These are phyloP conservation scores for Neospermospora avenae DNA, from an alignment of 2,329 filamentous ascomycete genomes.

Conservation along the genomic window DNA sequence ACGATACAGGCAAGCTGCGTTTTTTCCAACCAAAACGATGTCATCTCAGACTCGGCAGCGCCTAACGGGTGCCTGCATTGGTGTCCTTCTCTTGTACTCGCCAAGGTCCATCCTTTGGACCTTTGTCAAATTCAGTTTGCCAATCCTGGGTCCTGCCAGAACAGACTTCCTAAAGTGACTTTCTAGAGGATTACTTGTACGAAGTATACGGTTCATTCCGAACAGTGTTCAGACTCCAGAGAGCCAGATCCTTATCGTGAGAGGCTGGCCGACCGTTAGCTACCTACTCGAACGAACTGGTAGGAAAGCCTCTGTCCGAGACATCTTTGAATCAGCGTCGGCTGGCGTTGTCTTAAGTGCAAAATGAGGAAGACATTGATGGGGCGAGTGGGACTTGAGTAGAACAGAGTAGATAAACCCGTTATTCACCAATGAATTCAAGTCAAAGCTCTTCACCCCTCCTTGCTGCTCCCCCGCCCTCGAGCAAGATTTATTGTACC, in stretches of 20 bases:
- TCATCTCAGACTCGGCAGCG: not conserved
- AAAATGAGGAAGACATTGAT: not conserved
- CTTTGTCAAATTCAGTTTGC: not conserved
- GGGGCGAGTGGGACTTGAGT: not conserved
- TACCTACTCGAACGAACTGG: too few relatives aligned
- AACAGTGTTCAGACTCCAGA: not conserved
- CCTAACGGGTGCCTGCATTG: slow-evolving; percentile 7
- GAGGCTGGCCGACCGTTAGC: too few relatives aligned
- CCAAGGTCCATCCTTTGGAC: not conserved
- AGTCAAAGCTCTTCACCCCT: not conserved
- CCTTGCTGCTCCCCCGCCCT: not conserved
- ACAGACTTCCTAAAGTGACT: not conserved
- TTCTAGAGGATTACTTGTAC: too few relatives aligned
- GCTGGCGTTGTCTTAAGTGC: slow-evolving; percentile 2
- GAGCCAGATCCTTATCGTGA: too few relatives aligned
- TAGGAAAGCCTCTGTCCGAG: not conserved
- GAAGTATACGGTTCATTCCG: too few relatives aligned
- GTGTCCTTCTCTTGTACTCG: not conserved
- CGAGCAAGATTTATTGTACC: not conserved
- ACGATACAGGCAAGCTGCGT: not conserved
- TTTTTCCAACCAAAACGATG: not conserved
- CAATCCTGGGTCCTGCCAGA: not conserved
- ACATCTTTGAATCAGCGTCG: not conserved
- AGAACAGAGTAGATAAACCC: not conserved
- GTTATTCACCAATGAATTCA: not conserved